phyloP scores from a whole-genome alignment of 1,284 basidiomycete genomes.

The Mrakiaceae sp. region DNA sequence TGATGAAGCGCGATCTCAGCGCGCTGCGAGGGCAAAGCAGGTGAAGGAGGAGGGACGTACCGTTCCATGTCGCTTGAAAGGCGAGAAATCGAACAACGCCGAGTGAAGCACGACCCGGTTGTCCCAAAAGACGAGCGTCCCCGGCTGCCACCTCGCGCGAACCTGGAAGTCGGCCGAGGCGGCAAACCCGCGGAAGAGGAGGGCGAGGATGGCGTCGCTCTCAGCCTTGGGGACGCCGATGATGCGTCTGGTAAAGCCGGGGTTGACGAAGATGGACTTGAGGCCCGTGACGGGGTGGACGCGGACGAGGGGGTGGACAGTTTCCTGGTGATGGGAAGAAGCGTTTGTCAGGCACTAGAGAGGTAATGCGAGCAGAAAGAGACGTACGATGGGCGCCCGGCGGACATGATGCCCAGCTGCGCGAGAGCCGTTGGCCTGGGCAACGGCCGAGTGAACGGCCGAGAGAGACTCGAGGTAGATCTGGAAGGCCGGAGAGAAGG shows the following conservation, averaged over 20 bases:
- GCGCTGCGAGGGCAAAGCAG: too few species aligned
- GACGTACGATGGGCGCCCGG: constrained; percentile 48
- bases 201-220: constrained; percentile 58
- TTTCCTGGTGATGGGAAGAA: constrained; percentile 35
- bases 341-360: background rate
- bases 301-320: constrained; percentile 39
- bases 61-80: too few species aligned
- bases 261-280: constrained; percentile 37
- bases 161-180: constrained; percentile 53
- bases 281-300: constrained; percentile 28
- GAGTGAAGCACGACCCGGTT: constrained; percentile 53
- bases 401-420: constrained; percentile 43
- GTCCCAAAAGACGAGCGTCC: constrained; percentile 41
- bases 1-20: background rate
- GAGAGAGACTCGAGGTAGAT: constrained; percentile 51
- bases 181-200: constrained; percentile 55
- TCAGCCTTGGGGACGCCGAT: constrained; percentile 66
- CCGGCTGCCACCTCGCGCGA: constrained; percentile 39
- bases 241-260: constrained; percentile 46
- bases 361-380: background rate
- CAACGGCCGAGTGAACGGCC: constrained; percentile 53
- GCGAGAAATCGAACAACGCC: constrained; percentile 42
- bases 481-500: constrained; percentile 56
- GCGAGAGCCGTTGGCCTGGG: constrained; percentile 48
- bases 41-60: too few species aligned